A percentile compares a stretch with the other conserved stretches of the same genome.
phyloP scores from a whole-genome alignment of 352 stramenopile species.

The Chloridella minuta region DNA sequence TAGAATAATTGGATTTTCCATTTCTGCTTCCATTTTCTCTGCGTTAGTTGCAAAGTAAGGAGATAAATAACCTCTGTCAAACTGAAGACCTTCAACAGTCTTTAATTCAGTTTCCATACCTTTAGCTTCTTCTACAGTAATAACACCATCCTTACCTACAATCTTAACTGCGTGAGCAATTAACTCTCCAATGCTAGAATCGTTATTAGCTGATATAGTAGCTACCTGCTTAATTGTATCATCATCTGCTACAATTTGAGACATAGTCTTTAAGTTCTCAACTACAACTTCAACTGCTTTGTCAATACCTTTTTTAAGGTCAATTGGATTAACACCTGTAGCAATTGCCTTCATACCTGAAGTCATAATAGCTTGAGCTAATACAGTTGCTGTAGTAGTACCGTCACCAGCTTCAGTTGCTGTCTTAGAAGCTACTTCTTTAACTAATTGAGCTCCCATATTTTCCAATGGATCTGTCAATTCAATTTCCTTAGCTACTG shows the following conservation, averaged over 20 bases:
- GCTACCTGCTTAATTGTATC: constrained; percentile 28
- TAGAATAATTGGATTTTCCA: constrained; percentile 94
- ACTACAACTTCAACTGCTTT: constrained; percentile 29
- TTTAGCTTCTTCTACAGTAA: constrained; percentile 39
- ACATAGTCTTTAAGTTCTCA: constrained; percentile 30
- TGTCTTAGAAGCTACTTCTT: constrained; percentile 46
- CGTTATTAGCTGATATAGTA: constrained; percentile 69
- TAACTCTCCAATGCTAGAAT: constrained; percentile 60
- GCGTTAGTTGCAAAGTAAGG: constrained; percentile 50
- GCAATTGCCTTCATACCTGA: constrained; percentile 37
- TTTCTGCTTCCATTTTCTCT: constrained; percentile 48
- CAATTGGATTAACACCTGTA: constrained; percentile 35
- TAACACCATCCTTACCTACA: constrained; percentile 38
- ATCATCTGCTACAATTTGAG: constrained; percentile 31
- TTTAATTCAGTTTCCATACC: constrained; percentile 45
- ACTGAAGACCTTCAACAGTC: constrained; percentile 44
- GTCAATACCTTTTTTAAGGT: constrained; percentile 33
- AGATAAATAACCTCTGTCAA: constrained; percentile 42
- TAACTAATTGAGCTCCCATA: constrained; percentile 33
- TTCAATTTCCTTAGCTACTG: constrained; percentile 39
- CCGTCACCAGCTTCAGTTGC: constrained; percentile 38
- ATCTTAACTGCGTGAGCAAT: constrained; percentile 39
- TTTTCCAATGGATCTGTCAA: constrained; percentile 36
- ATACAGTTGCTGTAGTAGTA: constrained; percentile 43
- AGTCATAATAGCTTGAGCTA: constrained; percentile 46